Evolutionary conservation across 208 protist genomes (phyloP), one percentile per base, ranked within the genome.

Genomic region (Jaenimonas drosophilae): DNA sequence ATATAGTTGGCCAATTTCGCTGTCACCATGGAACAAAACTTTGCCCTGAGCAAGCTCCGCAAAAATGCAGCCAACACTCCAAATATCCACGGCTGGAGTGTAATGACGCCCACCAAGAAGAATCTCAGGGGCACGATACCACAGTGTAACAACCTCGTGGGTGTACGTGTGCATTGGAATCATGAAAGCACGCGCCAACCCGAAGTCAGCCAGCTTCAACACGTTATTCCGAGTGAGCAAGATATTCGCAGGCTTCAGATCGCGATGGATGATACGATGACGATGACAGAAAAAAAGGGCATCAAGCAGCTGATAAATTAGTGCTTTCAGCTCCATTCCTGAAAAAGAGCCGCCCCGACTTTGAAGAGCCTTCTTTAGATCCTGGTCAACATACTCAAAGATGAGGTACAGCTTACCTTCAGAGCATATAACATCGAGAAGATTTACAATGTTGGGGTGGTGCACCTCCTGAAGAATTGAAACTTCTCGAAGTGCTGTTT

Each of bases 71-170:
- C 98, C 99, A 36, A 99, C 90, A 45, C 91, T 97, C 99, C 99
- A 99, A 31, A 99, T 97, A 77, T 99, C 99, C 6, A 99, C 96
- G 0, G 98, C 88, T 1, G 98, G 98, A 0, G 93, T 96, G 79
- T 99, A 99, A 54, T 99, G 92, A 49, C 92, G 95, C 45, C 94
- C 92, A 4, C 98, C 98, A 17, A 99, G 79, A 5, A 99, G 82
- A 39, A 99, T 97, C 68, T 99, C 98, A 20, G 99, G 99, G 0
- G 99, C 97, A 39, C 99, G 74, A 70, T 99, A 99, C 99, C 98
- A 99, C 24, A 99, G 82, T 11, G 99, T 99, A 11, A 99, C 97
- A 23, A 98, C 97, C 65, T 99, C 97, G 68, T 99, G 97, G 1
- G 97, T 99, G 68, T 99, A 99, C 19, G 93, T 97, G 59, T 97